Conservation (phyloP, 2,329 filamentous ascomycete genomes). For the Ophiocordyceps sinensis region DNA sequence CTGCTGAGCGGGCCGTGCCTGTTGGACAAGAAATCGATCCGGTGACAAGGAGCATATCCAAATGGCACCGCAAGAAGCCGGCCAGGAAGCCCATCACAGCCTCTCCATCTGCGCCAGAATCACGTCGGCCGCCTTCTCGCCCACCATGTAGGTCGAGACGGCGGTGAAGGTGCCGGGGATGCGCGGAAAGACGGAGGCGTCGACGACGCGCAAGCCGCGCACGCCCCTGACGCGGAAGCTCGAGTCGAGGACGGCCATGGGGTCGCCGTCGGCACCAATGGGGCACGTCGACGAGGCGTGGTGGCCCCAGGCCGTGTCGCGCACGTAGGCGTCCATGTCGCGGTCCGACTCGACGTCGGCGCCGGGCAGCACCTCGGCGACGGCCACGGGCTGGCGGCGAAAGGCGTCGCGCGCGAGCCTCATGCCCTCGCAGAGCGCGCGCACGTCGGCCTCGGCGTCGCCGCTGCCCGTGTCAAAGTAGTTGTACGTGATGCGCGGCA, state of each 20-base stretch:
- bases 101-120: conserved; percentile 3
- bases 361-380: conserved; percentile 17
- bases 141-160: conserved; percentile 37
- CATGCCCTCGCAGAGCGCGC: conserved; percentile 42
- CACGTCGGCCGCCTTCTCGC: conserved; percentile 35
- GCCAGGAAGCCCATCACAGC: too few relatives aligned
- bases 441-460: conserved; percentile 31
- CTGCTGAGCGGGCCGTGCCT: too few relatives aligned
- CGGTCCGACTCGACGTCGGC: conserved; percentile 21
- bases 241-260: conserved; percentile 38
- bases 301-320: conserved; percentile 38
- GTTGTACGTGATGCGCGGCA: conserved; percentile 48
- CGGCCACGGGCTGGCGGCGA: conserved; percentile 4
- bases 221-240: conserved; percentile 40
- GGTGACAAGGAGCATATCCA: too few relatives aligned
- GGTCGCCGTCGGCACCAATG: conserved; percentile 38
- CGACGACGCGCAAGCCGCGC: conserved; percentile 38
- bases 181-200: conserved; percentile 38
- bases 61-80: too few relatives aligned
- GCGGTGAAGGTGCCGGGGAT: conserved; percentile 34
- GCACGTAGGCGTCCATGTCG: conserved; percentile 29
- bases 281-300: conserved; percentile 41
- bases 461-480: conserved; percentile 38
- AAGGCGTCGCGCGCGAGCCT: conserved; percentile 31
- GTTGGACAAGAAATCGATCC: too few relatives aligned